A percentile compares a stretch with the other conserved stretches of the same genome.
Evolutionary conservation across 1,284 basidiomycete species (phyloP).

Genomic region (Kwoniella shivajii): DNA sequence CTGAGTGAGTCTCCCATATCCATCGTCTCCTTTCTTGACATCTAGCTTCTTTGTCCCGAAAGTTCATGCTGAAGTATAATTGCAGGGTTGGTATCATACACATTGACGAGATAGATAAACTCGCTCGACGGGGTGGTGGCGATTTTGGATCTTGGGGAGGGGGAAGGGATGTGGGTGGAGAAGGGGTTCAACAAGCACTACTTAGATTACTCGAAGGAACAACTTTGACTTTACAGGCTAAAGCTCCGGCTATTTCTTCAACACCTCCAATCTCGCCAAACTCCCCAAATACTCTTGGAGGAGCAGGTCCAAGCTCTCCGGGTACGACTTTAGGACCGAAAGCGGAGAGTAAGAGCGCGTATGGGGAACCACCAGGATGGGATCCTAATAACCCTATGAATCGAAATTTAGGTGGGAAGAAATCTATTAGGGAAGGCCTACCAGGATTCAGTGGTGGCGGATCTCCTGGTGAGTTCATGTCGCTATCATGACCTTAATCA

Average conservation of each 20-base stretch:
- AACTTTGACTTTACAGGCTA: constrained; percentile 70
- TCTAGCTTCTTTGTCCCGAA: not conserved
- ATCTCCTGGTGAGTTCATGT: constrained; percentile 19
- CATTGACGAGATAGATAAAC: constrained; percentile 95
- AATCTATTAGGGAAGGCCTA: constrained; percentile 48
- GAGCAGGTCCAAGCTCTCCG: constrained; percentile 1
- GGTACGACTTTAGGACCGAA: constrained; percentile 21
- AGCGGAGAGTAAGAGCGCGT: constrained; percentile 24
- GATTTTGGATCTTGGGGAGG: constrained; percentile 58
- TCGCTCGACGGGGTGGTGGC: constrained; percentile 67
- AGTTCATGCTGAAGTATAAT: not conserved
- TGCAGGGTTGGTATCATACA: constrained; percentile 85
- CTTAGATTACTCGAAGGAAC: constrained; percentile 92
- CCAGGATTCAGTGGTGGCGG: constrained; percentile 46
- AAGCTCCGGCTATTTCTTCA: constrained; percentile 54
- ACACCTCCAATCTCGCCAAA: constrained; percentile 4
- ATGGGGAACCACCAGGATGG: constrained; percentile 38
- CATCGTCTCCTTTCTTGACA: not conserved
- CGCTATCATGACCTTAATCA: not conserved
- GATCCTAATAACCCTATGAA: constrained; percentile 49
- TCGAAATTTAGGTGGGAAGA: constrained; percentile 42
- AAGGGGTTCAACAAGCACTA: constrained; percentile 92
- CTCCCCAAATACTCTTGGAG: constrained; percentile 1
- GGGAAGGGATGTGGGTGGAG: constrained; percentile 88
- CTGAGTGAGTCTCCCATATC: constrained; percentile 42